Evolutionary conservation across 1,284 basidiomycete genomes (phyloP), one percentile per base, ranked within the genome.

Genomic region (Heterobasidion parviporum): DNA sequence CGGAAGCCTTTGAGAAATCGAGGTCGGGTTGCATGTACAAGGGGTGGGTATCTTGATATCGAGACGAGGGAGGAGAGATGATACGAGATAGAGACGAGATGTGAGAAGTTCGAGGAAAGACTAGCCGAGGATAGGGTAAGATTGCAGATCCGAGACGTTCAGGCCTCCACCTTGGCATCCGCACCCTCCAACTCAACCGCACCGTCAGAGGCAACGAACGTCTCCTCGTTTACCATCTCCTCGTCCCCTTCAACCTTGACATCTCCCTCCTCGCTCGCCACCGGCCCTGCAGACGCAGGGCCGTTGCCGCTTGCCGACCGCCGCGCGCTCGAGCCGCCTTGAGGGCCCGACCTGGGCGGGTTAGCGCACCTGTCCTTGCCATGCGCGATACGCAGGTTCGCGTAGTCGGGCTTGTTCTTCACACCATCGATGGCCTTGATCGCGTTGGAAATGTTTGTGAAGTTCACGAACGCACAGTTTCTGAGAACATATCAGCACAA

Each of bases 331-430:
- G 74, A 74, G 4, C 76, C 82, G 54, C 86, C 87, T 66, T 88
- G 87, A 15, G 86, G 85, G 34, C 87, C 88, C 14, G 87, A 85
- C 47, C 89, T 80, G n/a, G 89, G 89, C 38, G 89, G 87, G 70
- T 92, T 92, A 36, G 92, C 94, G 70, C 94, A 97, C 41, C 94
- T 83, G 69, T 97, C 94, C 71, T 97, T 97, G 60, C 94, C 94
- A 71, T 94, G 92, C 5, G 92, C 87, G 59, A 95, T 88, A 41
- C 90, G 86, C 58, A 94, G 72, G 69, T 84, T 85, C 32, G 82
- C 78, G 67, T 94, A 94, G 68, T 92, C 90, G 6, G 87, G 79
- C 68, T 89, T 89, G 65, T 79, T 81, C 80, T 95, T 94, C 70
- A 96, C 83, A 12, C 85, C 88, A 56, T 96, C 93, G 64, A 97